phyloP scores from a whole-genome alignment of 2,329 filamentous ascomycete species.

The Ceratocystis cacaofunesta region DNA sequence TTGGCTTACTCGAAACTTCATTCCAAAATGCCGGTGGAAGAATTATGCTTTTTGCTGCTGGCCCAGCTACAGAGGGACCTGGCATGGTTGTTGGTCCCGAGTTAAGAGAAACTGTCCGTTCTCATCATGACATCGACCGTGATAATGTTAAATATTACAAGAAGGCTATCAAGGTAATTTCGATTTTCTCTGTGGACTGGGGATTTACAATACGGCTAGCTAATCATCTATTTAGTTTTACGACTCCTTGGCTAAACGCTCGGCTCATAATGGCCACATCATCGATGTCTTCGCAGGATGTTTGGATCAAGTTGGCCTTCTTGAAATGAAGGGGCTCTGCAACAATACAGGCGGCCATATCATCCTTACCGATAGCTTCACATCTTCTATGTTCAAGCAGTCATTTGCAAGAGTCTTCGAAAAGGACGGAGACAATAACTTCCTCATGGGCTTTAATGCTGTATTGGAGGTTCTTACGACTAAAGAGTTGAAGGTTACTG shows the following conservation, averaged over 20 bases:
- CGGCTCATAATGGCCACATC: slow-evolving; percentile 90
- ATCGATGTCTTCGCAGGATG: slow-evolving; percentile 97
- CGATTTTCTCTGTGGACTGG: too few relatives aligned
- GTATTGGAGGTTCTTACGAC: slow-evolving; percentile 91
- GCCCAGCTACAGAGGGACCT: slow-evolving; percentile 86
- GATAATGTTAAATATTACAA: slow-evolving; percentile 99
- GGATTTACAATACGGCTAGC: too few relatives aligned
- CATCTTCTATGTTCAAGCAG: slow-evolving; percentile 98
- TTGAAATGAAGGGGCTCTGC: slow-evolving; percentile 95
- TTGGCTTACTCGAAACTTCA: slow-evolving; percentile 80
- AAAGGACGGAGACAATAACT: slow-evolving; percentile 85
- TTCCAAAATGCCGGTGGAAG: slow-evolving; percentile 91
- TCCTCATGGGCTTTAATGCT: slow-evolving; percentile 96
- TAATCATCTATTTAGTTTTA: slow-evolving; percentile 51
- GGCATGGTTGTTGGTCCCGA: slow-evolving; percentile 95
- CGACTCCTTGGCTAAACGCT: slow-evolving; percentile 81
- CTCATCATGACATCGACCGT: slow-evolving; percentile 95
- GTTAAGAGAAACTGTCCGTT: slow-evolving; percentile 88
- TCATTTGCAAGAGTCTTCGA: slow-evolving; percentile 96
- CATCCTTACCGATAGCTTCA: slow-evolving; percentile 96
- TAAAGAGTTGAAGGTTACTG: slow-evolving; percentile 95
- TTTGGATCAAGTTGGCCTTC: slow-evolving; percentile 85
- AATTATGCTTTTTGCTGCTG: slow-evolving; percentile 95
- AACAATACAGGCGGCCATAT: slow-evolving; percentile 97
- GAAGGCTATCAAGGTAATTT: slow-evolving; percentile 75